phyloP scores from a whole-genome alignment of 495 filamentous ascomycete species.

The Durotheca rogersii region DNA sequence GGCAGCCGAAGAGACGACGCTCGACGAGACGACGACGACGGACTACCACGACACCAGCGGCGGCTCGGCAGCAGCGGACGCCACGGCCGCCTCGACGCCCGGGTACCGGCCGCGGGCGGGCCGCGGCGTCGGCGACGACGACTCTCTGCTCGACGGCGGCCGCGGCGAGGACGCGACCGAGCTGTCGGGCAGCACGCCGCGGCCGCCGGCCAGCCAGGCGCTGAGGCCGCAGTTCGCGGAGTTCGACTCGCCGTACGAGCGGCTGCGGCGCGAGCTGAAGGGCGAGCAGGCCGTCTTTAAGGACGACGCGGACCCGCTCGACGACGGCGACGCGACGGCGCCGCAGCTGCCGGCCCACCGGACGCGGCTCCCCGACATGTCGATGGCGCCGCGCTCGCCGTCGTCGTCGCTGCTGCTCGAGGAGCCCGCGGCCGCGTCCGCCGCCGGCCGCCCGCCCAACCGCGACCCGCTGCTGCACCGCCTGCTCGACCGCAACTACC shows the following conservation, averaged over 20 bases:
- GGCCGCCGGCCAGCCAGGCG: conserved; percentile 47
- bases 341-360: conserved; percentile 45
- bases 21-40: conserved; percentile 44
- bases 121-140: conserved; percentile 42
- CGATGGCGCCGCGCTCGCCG: conserved; percentile 50
- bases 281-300: conserved; percentile 39
- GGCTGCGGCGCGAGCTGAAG: conserved; percentile 58
- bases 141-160: conserved; percentile 56
- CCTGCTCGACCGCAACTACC: conserved; percentile 89
- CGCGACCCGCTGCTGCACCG: conserved; percentile 80
- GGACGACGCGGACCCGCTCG: conserved; percentile 22
- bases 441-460: conserved; percentile 48
- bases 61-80: too few species aligned
- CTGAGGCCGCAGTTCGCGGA: conserved; percentile 55
- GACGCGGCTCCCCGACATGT: conserved; percentile 55
- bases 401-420: conserved; percentile 38
- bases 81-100: conserved; percentile 37
- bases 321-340: conserved; percentile 38
- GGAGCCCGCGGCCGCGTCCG: conserved; percentile 41
- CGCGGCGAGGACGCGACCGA: too few species aligned
- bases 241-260: conserved; percentile 68
- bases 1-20: conserved; percentile 36
- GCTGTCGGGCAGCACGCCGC: conserved; percentile 56
- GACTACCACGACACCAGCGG: conserved; percentile 47
- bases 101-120: conserved; percentile 35